Percentiles rank a stretch among this genome's conserved stretches.
Evolutionary conservation across 140 eudicot species (phyloP).

Genomic region (Ambrosia hybrid): DNA sequence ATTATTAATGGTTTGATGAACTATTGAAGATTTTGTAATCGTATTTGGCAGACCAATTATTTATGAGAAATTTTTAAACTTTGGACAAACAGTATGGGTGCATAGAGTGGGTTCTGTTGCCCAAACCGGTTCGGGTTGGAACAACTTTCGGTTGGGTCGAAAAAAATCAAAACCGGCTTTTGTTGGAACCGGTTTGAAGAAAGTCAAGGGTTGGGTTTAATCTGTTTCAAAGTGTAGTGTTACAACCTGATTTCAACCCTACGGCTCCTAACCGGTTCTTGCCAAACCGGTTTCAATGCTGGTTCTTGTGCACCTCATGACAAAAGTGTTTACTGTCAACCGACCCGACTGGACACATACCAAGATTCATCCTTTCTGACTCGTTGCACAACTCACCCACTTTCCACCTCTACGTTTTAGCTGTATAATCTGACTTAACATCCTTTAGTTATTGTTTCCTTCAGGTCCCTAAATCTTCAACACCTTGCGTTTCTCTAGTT

Average conservation of each 20-base stretch:
- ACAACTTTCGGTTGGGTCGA: no score
- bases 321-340: background rate
- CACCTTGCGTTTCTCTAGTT: constrained; percentile 35
- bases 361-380: background rate
- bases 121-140: no score
- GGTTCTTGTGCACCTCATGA: no score
- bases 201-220: no score
- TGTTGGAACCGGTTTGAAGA: no score
- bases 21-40: background rate
- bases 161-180: no score
- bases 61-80: background rate
- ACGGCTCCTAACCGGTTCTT: no score
- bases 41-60: background rate
- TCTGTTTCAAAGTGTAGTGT: no score
- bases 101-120: no score
- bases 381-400: background rate
- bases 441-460: constrained; percentile 54
- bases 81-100: no score
- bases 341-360: background rate
- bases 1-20: background rate
- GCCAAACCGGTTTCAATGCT: no score
- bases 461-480: constrained; percentile 57
- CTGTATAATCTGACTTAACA: constrained; percentile 33
- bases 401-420: constrained; percentile 8
- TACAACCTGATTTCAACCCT: no score